Evolutionary conservation across 1,284 basidiomycete genomes (phyloP).

Genomic region (Cryptococcus wingfieldii): DNA sequence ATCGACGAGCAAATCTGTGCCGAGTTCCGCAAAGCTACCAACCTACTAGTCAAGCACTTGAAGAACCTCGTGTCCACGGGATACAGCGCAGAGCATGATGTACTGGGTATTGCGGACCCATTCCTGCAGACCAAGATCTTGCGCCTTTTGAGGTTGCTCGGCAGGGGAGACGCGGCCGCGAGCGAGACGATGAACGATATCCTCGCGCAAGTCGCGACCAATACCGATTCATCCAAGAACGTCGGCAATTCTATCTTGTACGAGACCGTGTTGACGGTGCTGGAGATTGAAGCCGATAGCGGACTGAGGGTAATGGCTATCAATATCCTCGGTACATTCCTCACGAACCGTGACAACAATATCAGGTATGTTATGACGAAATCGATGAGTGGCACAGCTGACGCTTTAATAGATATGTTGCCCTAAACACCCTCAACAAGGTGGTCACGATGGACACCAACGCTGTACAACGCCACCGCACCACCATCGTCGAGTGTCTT

Average conservation of each 20-base stretch:
- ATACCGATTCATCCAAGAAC: constrained; percentile 96
- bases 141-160: constrained; percentile 85
- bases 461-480: constrained; percentile 95
- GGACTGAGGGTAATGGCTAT: constrained; percentile 98
- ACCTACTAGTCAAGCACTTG: constrained; percentile 88
- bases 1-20: constrained; percentile 68
- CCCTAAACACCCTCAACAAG: constrained; percentile 97
- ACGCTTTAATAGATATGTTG: constrained; percentile 71
- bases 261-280: constrained; percentile 94
- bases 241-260: constrained; percentile 98
- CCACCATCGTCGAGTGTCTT: constrained; percentile 96
- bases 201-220: constrained; percentile 95
- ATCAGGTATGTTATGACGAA: constrained; percentile 65
- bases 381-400: neutral
- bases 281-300: constrained; percentile 96
- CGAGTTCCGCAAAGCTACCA: constrained; percentile 88
- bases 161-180: constrained; percentile 76
- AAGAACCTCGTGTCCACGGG: constrained; percentile 95
- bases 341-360: constrained; percentile 98
- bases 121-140: constrained; percentile 97
- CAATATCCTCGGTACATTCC: constrained; percentile 97
- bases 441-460: constrained; percentile 97
- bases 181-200: constrained; percentile 99
- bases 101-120: constrained; percentile 98
- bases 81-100: constrained; percentile 98